A percentile compares a stretch with the other conserved stretches of the same genome.
phyloP scores from a whole-genome alignment of 1,284 basidiomycete species.

The Farysia itapuensis region DNA sequence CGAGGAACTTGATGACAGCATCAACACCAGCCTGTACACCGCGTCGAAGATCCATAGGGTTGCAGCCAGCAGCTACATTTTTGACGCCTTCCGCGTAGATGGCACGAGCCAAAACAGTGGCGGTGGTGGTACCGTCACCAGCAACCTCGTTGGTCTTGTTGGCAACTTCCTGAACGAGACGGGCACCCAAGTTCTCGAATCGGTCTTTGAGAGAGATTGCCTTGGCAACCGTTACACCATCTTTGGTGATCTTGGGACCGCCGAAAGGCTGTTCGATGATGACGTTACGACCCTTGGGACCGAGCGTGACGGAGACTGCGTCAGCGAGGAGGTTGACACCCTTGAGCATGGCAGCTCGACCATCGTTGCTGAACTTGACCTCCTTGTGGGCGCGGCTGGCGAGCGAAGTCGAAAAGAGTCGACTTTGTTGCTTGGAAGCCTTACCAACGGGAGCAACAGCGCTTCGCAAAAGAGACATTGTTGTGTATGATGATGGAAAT shows the following conservation, averaged over 20 bases:
- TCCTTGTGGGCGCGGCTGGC: conserved; percentile 70
- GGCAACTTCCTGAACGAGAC: conserved; percentile 94
- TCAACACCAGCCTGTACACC: conserved; percentile 96
- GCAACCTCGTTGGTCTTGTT: conserved; percentile 96
- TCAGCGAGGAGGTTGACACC: conserved; percentile 90
- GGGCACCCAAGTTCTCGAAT: conserved; percentile 97
- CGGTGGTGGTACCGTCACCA: conserved; percentile 97
- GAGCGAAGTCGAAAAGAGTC: conserved; percentile 44
- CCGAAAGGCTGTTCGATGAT: conserved; percentile 98
- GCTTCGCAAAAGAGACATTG: conserved; percentile 50
- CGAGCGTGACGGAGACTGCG: conserved; percentile 79
- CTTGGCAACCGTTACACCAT: conserved; percentile 98
- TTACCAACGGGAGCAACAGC: conserved; percentile 36
- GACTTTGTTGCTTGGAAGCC: conserved; percentile 35
- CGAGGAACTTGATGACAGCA: conserved; percentile 87
- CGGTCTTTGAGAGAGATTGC: conserved; percentile 92
- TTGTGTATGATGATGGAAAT: neutral
- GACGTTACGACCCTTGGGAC: conserved; percentile 97
- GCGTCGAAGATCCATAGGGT: conserved; percentile 97
- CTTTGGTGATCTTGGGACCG: conserved; percentile 96
- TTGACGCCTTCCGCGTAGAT: conserved; percentile 99
- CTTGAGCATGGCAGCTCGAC: conserved; percentile 86
- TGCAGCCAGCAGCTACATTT: conserved; percentile 98
- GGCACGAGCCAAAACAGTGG: conserved; percentile 91
- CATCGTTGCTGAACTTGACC: conserved; percentile 94